Percentiles rank a stretch among this genome's conserved stretches.
phyloP scores from a whole-genome alignment of 2,329 filamentous ascomycete genomes.

The Colletotrichum lentis region DNA sequence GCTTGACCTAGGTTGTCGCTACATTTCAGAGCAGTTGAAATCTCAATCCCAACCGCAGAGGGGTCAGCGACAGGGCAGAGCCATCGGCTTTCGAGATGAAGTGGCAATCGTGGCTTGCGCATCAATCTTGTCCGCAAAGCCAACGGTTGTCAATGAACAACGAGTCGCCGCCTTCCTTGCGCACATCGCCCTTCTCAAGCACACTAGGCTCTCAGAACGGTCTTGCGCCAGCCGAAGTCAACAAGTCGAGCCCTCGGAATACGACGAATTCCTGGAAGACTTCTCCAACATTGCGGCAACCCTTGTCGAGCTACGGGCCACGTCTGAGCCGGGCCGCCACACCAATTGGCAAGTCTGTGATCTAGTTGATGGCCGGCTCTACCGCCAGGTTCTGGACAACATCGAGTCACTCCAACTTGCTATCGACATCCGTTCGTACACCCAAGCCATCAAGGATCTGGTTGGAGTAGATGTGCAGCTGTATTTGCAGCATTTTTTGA shows the following conservation, averaged over 20 bases:
- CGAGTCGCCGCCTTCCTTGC: conserved; percentile 20
- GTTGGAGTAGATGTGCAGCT: conserved; percentile 1
- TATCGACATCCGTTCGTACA: not conserved
- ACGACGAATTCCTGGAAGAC: conserved; percentile 9
- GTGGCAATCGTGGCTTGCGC: conserved; percentile 14
- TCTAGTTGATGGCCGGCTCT: conserved; percentile 21
- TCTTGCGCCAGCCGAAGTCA: not conserved
- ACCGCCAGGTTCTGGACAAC: not conserved
- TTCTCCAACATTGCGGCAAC: conserved; percentile 5
- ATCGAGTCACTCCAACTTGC: not conserved
- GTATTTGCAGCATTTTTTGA: not conserved
- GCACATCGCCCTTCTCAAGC: conserved; percentile 19
- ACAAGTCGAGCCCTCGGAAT: not conserved
- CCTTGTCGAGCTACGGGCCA: not conserved
- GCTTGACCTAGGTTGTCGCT: not conserved
- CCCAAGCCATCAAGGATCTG: not conserved
- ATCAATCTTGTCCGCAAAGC: not conserved
- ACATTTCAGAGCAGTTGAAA: not conserved
- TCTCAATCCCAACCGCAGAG: not conserved
- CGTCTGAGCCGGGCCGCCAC: not conserved
- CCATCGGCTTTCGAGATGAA: not conserved
- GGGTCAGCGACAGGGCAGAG: not conserved
- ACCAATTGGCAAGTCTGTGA: conserved; percentile 15
- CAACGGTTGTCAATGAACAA: not conserved
- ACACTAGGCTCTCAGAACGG: not conserved